A percentile compares a stretch with the other conserved stretches of the same genome.
Conservation (phyloP, 148 eudicot genomes). For the Nepenthes mirabilis region DNA sequence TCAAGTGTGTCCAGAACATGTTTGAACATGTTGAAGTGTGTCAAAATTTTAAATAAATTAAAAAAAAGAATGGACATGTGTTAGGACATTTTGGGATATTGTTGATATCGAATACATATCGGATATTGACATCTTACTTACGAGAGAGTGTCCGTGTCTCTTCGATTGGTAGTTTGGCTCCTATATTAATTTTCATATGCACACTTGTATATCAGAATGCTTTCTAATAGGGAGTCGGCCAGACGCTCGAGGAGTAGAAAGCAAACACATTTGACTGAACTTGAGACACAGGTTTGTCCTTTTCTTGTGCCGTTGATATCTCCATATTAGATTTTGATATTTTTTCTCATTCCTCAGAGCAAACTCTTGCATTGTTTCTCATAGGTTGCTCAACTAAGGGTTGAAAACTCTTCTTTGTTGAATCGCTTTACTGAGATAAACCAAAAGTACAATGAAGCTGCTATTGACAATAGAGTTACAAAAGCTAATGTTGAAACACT, state of each 20-base stretch:
- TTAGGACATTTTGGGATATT: too few relatives aligned
- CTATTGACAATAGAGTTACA: constrained; percentile 92
- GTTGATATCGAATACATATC: too few relatives aligned
- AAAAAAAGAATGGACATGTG: too few relatives aligned
- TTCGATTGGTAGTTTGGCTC: too few relatives aligned
- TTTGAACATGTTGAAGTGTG: too few relatives aligned
- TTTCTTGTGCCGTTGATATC: neutral
- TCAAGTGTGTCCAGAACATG: too few relatives aligned
- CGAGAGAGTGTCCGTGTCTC: too few relatives aligned
- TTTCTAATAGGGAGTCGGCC: constrained; percentile 98
- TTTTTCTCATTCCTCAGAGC: neutral
- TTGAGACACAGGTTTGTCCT: constrained; percentile 68
- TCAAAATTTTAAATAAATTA: too few relatives aligned
- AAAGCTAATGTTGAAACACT: constrained; percentile 97
- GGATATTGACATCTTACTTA: too few relatives aligned
- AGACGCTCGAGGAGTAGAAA: constrained; percentile 96
- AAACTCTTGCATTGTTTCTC: constrained; percentile 1
- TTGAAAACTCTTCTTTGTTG: constrained; percentile 80
- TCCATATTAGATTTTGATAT: neutral
- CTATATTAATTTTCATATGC: too few relatives aligned
- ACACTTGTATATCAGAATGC: constrained; percentile 51
- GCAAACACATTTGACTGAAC: constrained; percentile 90
- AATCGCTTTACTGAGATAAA: constrained; percentile 78
- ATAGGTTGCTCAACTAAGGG: constrained; percentile 81
- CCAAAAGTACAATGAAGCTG: constrained; percentile 89